A percentile compares a stretch with the other conserved stretches of the same genome.
phyloP scores from a whole-genome alignment of 176 grass and related monocot genomes.

The Triticum urartu region DNA sequence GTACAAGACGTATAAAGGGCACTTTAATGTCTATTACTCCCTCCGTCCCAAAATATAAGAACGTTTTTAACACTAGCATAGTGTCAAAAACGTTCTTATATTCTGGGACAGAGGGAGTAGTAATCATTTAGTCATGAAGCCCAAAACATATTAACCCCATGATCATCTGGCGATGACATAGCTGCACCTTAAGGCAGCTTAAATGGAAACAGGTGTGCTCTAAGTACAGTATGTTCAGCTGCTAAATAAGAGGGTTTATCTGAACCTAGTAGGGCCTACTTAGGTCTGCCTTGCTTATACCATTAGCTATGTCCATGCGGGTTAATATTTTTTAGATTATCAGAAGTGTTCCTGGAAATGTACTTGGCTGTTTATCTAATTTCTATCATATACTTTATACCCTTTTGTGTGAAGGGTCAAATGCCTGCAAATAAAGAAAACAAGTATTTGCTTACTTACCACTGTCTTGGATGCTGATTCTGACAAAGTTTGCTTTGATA shows the following conservation, averaged over 20 bases:
- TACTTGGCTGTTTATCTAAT: background rate
- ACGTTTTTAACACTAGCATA: too few species aligned
- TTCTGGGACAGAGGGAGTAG: too few species aligned
- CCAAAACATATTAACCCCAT: too few species aligned
- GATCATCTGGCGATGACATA: background rate
- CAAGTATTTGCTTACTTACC: background rate
- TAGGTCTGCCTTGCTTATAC: constrained; percentile 12
- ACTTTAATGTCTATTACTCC: background rate
- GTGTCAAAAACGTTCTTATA: too few species aligned
- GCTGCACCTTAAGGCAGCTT: background rate
- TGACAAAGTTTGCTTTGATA: constrained; percentile 5
- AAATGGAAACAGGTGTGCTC: background rate
- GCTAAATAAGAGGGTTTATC: background rate
- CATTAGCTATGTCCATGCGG: background rate
- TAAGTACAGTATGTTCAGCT: background rate
- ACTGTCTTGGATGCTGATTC: background rate
- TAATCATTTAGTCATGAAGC: background rate
- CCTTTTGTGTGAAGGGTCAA: background rate
- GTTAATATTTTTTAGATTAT: background rate
- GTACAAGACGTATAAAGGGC: background rate
- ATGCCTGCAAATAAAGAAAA: background rate
- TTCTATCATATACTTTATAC: background rate
- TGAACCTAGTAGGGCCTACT: background rate
- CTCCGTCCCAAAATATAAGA: too few species aligned
- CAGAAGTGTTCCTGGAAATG: background rate